These are phyloP conservation scores for Nepenthes alata DNA, from an alignment of 179 eudicot species.

Conservation along the genomic window DNA sequence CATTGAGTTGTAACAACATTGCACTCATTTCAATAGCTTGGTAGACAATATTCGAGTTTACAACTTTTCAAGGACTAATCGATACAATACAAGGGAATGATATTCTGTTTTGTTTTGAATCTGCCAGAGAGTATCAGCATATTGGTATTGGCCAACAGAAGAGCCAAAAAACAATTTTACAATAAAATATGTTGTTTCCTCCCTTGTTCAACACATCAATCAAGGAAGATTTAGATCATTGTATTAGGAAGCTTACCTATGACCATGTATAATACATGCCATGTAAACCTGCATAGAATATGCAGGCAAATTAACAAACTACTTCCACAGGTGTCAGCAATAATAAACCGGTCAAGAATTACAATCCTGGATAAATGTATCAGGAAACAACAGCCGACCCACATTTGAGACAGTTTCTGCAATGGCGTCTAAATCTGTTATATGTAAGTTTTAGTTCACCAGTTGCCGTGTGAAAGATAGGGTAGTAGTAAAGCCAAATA, in stretches of 20 bases:
- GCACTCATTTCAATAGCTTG: neutral
- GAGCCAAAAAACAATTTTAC: too few species aligned
- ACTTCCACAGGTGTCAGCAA: neutral
- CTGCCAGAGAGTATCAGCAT: too few species aligned
- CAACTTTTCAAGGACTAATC: neutral
- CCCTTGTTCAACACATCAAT: neutral
- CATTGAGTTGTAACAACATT: neutral
- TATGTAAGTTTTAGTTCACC: too few species aligned
- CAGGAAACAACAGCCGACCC: too few species aligned
- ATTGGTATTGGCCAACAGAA: too few species aligned
- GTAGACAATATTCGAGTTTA: neutral
- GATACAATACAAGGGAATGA: neutral
- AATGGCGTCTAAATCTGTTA: too few species aligned
- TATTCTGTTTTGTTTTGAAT: too few species aligned
- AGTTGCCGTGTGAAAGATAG: too few species aligned
- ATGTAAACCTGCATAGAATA: constrained; percentile 62
- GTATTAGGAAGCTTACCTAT: constrained; percentile 35
- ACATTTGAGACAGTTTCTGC: too few species aligned
- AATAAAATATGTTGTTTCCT: neutral
- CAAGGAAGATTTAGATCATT: neutral
- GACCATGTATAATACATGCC: constrained; percentile 78
- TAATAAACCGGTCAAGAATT: neutral
- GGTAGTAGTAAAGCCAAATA: too few species aligned
- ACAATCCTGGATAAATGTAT: too few species aligned
- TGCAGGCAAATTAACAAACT: neutral